phyloP scores from a whole-genome alignment of 176 grass and related monocot species.

The Oryza glumipatula region DNA sequence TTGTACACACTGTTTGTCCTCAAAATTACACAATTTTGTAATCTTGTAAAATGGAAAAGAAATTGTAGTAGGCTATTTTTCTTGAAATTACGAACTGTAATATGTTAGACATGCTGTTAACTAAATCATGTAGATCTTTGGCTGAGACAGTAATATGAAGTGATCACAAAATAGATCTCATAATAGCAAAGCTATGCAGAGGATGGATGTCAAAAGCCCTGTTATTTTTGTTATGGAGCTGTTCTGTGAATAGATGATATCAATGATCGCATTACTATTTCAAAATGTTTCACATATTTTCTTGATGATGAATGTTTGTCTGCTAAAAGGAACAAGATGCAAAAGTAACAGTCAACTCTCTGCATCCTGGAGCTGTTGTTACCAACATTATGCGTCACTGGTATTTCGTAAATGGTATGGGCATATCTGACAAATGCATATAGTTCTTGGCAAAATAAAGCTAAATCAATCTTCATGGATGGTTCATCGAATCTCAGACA shows the following conservation, averaged over 20 bases:
- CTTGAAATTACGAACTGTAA: too few relatives aligned
- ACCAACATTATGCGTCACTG: constrained; percentile 69
- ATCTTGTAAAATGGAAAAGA: background rate
- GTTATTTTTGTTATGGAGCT: background rate
- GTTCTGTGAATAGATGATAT: background rate
- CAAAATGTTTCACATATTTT: background rate
- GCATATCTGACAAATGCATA: background rate
- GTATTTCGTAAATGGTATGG: constrained; percentile 58
- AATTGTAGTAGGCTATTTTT: too few relatives aligned
- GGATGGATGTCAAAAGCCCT: background rate
- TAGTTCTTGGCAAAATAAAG: background rate
- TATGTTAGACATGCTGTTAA: background rate
- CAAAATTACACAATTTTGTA: background rate
- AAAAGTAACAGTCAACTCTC: constrained; percentile 64
- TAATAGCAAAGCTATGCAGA: background rate
- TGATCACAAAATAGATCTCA: background rate
- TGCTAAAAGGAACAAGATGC: constrained; percentile 55
- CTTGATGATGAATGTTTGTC: background rate
- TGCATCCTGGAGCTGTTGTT: constrained; percentile 70
- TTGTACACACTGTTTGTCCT: background rate
- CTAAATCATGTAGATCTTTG: background rate
- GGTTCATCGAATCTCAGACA: background rate
- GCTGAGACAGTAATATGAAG: background rate
- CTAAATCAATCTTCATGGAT: background rate
- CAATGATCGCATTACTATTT: background rate